These are phyloP conservation scores for Paratrypanosoma confusum DNA, from an alignment of 208 protist genomes.

Conservation along the genomic window DNA sequence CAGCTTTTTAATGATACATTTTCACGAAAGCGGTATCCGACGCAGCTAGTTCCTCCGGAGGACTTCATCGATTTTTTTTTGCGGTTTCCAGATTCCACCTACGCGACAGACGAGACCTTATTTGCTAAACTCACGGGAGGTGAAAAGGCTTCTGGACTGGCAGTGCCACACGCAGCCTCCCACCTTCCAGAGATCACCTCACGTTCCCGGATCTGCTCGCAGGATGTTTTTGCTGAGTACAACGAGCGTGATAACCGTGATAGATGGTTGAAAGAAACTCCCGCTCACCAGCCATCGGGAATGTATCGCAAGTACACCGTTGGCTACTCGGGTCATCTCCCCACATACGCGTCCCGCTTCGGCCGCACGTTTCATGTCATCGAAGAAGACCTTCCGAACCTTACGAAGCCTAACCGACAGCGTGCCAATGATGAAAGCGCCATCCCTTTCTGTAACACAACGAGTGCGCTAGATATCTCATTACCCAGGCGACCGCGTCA, in stretches of 20 bases:
- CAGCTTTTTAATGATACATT: no score
- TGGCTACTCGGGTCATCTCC: constrained; percentile 74
- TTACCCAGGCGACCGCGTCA: constrained; percentile 29
- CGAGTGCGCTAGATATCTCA: constrained; percentile 30
- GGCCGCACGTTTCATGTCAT: constrained; percentile 82
- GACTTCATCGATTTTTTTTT: no score
- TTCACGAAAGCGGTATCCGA: no score
- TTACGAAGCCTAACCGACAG: constrained; percentile 35
- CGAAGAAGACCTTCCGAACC: constrained; percentile 70
- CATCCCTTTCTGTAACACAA: no score
- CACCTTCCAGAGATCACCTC: not conserved
- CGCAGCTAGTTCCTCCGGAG: no score
- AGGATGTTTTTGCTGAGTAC: constrained; percentile 54
- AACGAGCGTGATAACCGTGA: constrained; percentile 50
- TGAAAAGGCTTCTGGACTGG: no score
- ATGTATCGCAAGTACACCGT: constrained; percentile 51
- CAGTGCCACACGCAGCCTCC: not conserved
- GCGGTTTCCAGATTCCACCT: no score
- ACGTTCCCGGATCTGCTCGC: constrained; percentile 1
- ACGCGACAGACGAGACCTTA: no score
- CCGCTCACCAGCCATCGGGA: constrained; percentile 32
- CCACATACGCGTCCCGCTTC: constrained; percentile 63
- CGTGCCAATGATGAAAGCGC: no score
- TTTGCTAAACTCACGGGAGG: not conserved
- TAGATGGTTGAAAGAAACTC: constrained; percentile 61